Evolutionary conservation across 768 basidiomycete genomes (phyloP).

Genomic region (Tulasnella sp.): DNA sequence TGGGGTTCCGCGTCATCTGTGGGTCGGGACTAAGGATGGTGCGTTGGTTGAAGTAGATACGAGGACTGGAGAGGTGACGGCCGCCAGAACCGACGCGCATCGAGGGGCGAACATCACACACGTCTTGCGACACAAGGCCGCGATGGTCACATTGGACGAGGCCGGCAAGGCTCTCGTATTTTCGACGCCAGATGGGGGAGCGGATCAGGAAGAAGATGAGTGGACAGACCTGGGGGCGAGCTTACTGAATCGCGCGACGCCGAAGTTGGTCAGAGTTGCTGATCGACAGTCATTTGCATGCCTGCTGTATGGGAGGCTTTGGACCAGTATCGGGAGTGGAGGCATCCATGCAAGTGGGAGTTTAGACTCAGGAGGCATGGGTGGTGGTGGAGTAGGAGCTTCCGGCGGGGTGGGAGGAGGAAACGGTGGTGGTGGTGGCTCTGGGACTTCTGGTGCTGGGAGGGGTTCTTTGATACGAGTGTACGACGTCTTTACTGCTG

Average conservation of each 20-base stretch:
- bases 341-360: constrained; percentile 14
- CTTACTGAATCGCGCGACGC: constrained; percentile 31
- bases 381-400: constrained; percentile 37
- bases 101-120: constrained; percentile 46
- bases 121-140: constrained; percentile 59
- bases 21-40: constrained; percentile 89
- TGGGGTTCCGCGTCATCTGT: constrained; percentile 54
- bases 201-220: constrained; percentile 32
- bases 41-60: constrained; percentile 76
- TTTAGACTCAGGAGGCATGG: constrained; percentile 8
- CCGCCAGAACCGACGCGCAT: constrained; percentile 53
- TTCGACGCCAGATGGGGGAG: constrained; percentile 10
- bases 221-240: constrained; percentile 30
- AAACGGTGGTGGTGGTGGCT: background rate
- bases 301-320: constrained; percentile 64
- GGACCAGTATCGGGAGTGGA: constrained; percentile 51
- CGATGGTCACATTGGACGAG: constrained; percentile 79
- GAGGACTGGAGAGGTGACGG: constrained; percentile 44
- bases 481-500: constrained; percentile 45
- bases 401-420: constrained; percentile 23
- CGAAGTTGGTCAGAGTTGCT: constrained; percentile 38
- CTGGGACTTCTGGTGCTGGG: constrained; percentile 3
- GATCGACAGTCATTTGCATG: constrained; percentile 77
- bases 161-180: constrained; percentile 74
- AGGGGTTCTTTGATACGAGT: constrained; percentile 67